Conservation (phyloP, 179 eudicot species). For the Sideroxylon spinosum region DNA sequence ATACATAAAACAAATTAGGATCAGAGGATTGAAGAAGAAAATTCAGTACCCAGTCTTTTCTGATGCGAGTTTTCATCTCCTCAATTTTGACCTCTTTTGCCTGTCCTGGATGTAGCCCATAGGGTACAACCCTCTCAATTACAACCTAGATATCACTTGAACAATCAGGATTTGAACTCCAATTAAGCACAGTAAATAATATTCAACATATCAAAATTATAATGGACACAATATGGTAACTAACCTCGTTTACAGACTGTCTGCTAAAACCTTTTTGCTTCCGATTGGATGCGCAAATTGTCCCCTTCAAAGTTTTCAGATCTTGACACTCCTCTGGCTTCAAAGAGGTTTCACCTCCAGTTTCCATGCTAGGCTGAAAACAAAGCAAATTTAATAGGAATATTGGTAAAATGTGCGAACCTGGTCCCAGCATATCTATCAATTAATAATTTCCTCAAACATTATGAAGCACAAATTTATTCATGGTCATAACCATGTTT, state of each 20-base stretch:
- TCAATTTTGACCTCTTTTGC: slow-evolving; percentile 57
- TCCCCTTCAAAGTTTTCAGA: slow-evolving; percentile 16
- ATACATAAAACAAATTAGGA: not conserved
- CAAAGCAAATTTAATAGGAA: slow-evolving; percentile 15
- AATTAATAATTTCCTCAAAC: not conserved
- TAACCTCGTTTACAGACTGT: slow-evolving; percentile 1
- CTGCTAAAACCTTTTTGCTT: slow-evolving; percentile 14
- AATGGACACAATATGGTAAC: not conserved
- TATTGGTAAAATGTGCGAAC: not conserved
- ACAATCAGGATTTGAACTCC: slow-evolving; percentile 20
- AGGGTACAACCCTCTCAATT: slow-evolving; percentile 31
- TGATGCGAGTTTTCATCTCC: slow-evolving; percentile 22
- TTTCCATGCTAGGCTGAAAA: slow-evolving; percentile 26
- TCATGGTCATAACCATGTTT: no score
- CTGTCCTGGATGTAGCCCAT: slow-evolving; percentile 79
- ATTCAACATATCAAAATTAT: not conserved
- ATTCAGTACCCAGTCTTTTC: slow-evolving; percentile 55
- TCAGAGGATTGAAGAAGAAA: slow-evolving; percentile 10
- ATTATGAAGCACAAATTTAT: not conserved
- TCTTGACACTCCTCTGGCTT: slow-evolving; percentile 21
- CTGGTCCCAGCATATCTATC: not conserved
- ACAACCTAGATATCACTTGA: slow-evolving; percentile 39
- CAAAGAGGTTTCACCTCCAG: slow-evolving; percentile 22
- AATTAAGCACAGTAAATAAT: not conserved
- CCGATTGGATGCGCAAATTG: slow-evolving; percentile 24